phyloP scores from a whole-genome alignment of 2,329 filamentous ascomycete species.

The Cercospora sojina region DNA sequence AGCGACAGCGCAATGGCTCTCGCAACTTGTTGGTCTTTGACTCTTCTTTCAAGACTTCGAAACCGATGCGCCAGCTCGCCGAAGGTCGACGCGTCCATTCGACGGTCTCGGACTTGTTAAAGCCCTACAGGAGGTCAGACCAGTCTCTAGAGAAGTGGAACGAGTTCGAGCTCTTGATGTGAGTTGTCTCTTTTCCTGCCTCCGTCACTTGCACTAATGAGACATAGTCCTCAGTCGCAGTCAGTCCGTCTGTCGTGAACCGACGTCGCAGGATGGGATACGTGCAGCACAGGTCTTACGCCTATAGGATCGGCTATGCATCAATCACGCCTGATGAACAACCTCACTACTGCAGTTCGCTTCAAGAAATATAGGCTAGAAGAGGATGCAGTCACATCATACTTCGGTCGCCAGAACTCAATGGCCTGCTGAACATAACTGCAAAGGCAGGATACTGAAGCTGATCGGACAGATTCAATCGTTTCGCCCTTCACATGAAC shows the following conservation, averaged over 20 bases:
- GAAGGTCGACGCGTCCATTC: slow-evolving; percentile 44
- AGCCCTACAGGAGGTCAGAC: slow-evolving; percentile 69
- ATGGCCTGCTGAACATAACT: not conserved
- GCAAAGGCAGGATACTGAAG: not conserved
- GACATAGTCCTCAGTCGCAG: not conserved
- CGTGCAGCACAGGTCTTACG: not conserved
- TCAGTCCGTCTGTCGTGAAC: not conserved
- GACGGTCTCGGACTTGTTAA: slow-evolving; percentile 55
- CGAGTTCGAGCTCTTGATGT: slow-evolving; percentile 65
- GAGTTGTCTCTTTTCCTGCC: slow-evolving; percentile 19
- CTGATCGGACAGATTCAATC: not conserved
- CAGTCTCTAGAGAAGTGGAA: slow-evolving; percentile 68
- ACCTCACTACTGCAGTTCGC: not conserved
- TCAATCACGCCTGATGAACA: not conserved
- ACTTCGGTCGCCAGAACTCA: not conserved
- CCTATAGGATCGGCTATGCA: not conserved
- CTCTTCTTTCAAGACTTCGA: slow-evolving; percentile 72
- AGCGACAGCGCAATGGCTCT: slow-evolving; percentile 63
- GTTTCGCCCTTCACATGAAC: not conserved
- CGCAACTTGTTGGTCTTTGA: slow-evolving; percentile 82
- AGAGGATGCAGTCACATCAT: not conserved
- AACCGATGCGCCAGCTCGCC: slow-evolving; percentile 60
- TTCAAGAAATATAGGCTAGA: not conserved
- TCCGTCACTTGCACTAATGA: not conserved
- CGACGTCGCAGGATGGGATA: not conserved